Percentiles rank a stretch among this genome's conserved stretches.
phyloP scores from a whole-genome alignment of 208 protist species.

The Acanthamoeba healyi region DNA sequence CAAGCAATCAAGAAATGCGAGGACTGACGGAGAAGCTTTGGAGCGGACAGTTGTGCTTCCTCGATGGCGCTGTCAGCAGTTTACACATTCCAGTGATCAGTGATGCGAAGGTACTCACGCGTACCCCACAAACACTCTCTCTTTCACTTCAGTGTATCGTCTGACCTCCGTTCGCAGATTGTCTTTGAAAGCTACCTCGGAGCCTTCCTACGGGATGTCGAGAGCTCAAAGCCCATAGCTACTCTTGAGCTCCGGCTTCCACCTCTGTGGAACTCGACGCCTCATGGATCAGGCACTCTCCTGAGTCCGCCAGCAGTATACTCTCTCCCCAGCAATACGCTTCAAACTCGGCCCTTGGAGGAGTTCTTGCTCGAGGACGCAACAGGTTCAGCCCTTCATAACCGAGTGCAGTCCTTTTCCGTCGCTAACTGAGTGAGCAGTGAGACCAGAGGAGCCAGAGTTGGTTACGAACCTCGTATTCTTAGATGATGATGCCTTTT shows the following conservation, averaged over 20 bases:
- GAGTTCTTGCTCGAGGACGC: background rate
- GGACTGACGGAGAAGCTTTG: background rate
- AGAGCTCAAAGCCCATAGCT: conserved; percentile 11
- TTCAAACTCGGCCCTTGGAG: background rate
- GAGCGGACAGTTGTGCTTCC: background rate
- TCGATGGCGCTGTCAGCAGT: background rate
- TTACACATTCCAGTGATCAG: background rate
- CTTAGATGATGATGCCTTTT: conserved; percentile 10
- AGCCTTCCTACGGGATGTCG: background rate
- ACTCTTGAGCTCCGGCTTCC: conserved; percentile 13
- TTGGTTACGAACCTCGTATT: conserved; percentile 16
- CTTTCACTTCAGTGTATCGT: background rate
- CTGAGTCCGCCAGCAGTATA: background rate
- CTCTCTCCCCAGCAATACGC: background rate
- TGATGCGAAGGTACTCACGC: background rate
- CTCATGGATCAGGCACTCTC: background rate
- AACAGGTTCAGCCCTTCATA: too few species aligned
- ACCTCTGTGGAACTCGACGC: background rate
- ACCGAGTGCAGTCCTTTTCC: too few species aligned
- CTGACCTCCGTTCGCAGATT: background rate
- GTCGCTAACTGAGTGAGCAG: too few species aligned
- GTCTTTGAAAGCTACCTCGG: background rate
- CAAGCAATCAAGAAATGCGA: background rate
- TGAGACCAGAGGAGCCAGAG: background rate
- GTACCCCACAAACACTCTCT: background rate